These are phyloP conservation scores for Fonsecaea monophora DNA, from an alignment of 2,329 filamentous ascomycete genomes.

Conservation along the genomic window DNA sequence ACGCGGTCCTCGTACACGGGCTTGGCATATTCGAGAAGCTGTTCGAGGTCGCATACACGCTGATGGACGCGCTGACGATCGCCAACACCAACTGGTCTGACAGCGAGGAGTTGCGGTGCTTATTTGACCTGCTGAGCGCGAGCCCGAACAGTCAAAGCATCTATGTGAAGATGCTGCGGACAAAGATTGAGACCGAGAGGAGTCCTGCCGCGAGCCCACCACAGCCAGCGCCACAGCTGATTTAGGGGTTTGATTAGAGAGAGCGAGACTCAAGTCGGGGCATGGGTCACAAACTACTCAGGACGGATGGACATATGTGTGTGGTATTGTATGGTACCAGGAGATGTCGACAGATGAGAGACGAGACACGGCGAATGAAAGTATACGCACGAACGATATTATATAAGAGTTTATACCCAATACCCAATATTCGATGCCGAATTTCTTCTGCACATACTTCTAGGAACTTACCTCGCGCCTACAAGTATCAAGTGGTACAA, in stretches of 20 bases:
- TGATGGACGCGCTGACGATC: conserved; percentile 41
- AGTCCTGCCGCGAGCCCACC: conserved; percentile 30
- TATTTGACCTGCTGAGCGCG: conserved; percentile 38
- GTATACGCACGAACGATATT: too few relatives aligned
- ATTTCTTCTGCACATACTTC: too few relatives aligned
- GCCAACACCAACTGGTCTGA: conserved; percentile 38
- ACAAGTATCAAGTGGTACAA: too few relatives aligned
- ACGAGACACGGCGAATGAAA: too few relatives aligned
- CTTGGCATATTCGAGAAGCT: conserved; percentile 40
- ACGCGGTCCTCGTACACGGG: conserved; percentile 39
- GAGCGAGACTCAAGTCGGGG: background rate
- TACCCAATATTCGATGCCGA: too few relatives aligned
- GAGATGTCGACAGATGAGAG: too few relatives aligned
- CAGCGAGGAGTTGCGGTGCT: conserved; percentile 35
- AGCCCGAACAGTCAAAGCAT: conserved; percentile 39
- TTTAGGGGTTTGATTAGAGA: background rate
- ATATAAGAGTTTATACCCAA: too few relatives aligned
- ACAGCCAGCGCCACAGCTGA: conserved; percentile 1
- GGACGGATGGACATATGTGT: too few relatives aligned
- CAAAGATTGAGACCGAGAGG: conserved; percentile 37
- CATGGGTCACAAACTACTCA: too few relatives aligned
- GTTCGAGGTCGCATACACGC: conserved; percentile 38
- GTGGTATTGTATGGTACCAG: too few relatives aligned
- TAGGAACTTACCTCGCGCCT: too few relatives aligned
- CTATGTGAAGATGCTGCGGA: conserved; percentile 40